Evolutionary conservation across 2,329 filamentous ascomycete species (phyloP), one percentile per base, ranked within the genome.

Genomic region (Fulvia fulva): DNA sequence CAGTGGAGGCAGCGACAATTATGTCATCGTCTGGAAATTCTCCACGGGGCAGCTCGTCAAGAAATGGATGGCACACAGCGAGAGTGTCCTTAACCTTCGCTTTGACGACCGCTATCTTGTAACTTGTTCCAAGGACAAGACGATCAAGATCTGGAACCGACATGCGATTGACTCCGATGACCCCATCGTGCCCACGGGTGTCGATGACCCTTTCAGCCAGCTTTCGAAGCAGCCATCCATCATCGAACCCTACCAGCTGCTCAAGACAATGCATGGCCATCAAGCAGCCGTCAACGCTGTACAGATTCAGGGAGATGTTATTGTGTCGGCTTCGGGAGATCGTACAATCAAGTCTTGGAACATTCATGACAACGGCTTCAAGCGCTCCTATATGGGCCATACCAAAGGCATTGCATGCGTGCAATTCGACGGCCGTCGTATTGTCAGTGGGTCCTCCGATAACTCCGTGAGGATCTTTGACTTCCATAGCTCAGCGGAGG

Each of bases 391-490:
- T 32, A 81, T 89, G 41, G 94, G 93, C 1, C 94, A 99, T 69
- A 85, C 85, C 63, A 99, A 99, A 73, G 94, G 94, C 30, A 97
- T 99, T 67, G 94, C 94, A 2, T 99, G 94, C 72, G 92, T 99
- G 16, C 93, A 99, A 74, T 97, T 94, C 70, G 94, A 99, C 71
- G 91, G 91, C 25, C 86, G 90, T 52, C 85, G 94, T 21, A 95
- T 99, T 62, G 91, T 99, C 53, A 97, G 91, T 67, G 94, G 94
- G 2, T 97, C 92, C 73, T 97, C 92, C 67, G 94, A 99, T 73
- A 91, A 95, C 71, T 92, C 94, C 43, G 91, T 99, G 30, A 91
- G 94, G 65, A 94, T 99, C 21, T 99, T 96, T 72, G 94, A 97
- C 71, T 87, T 89, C 46, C 83, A 84, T 47, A 91, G 91, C 0